Conservation (phyloP, 1,139 yeast species). For the Lodderomyces oxycetoniae region DNA sequence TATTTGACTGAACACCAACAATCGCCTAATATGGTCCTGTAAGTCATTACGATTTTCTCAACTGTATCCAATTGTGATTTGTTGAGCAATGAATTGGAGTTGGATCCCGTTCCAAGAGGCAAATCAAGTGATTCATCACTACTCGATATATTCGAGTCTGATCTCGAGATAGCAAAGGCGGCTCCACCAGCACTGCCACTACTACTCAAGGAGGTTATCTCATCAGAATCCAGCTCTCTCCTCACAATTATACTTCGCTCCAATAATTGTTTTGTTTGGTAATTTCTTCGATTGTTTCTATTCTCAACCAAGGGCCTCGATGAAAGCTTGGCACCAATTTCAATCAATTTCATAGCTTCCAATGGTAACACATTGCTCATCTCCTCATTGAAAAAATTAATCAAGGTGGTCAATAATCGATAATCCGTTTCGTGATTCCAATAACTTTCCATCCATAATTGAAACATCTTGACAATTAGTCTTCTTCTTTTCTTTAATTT, state of each 20-base stretch:
- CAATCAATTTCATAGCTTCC: conserved; percentile 59
- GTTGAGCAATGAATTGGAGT: conserved; percentile 35
- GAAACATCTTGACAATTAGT: conserved; percentile 62
- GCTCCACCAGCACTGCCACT: no score
- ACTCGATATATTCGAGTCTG: conserved; percentile 40
- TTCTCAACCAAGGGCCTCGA: conserved; percentile 32
- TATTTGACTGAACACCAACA: conserved; percentile 42
- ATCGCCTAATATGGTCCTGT: conserved; percentile 46
- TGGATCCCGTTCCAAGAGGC: conserved; percentile 30
- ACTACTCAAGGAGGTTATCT: conserved; percentile 40
- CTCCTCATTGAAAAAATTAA: conserved; percentile 76
- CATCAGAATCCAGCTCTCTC: conserved; percentile 14
- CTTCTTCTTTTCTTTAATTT: conserved; percentile 61
- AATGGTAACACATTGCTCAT: conserved; percentile 53
- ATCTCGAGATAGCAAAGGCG: conserved; percentile 42
- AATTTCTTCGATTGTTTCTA: conserved; percentile 13
- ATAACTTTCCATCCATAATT: conserved; percentile 82
- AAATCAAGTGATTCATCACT: conserved; percentile 36
- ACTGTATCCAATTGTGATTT: conserved; percentile 38
- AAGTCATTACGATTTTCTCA: conserved; percentile 44
- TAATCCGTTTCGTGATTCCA: conserved; percentile 70
- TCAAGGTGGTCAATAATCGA: conserved; percentile 57
- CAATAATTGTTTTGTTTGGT: conserved; percentile 33
- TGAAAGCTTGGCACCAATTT: conserved; percentile 54
- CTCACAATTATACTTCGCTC: conserved; percentile 40